A percentile compares a stretch with the other conserved stretches of the same genome.
phyloP scores from a whole-genome alignment of 805 yeast species.

The Candida germanica region DNA sequence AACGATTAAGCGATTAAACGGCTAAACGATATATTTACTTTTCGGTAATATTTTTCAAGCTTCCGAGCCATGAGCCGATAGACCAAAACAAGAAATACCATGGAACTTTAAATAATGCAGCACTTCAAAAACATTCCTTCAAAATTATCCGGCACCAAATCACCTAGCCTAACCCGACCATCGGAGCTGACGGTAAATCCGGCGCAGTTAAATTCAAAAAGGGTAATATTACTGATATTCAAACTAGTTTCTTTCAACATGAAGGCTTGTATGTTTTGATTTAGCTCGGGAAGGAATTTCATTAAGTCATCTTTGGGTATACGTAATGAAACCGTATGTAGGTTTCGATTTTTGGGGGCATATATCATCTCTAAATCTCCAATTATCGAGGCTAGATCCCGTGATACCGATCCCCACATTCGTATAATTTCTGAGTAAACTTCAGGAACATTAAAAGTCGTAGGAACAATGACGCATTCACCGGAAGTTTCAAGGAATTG shows the following conservation, averaged over 20 bases:
- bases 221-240: constrained; percentile 18
- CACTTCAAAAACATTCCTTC: not conserved
- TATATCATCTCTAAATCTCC: constrained; percentile 13
- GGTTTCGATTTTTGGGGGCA: constrained; percentile 9
- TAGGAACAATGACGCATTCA: constrained; percentile 6
- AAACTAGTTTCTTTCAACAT: constrained; percentile 19
- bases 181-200: not conserved
- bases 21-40: too few species aligned
- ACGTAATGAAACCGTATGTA: constrained; percentile 21
- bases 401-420: too few species aligned
- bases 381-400: not conserved
- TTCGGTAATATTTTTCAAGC: too few species aligned
- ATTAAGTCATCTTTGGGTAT: constrained; percentile 20
- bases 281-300: constrained; percentile 10
- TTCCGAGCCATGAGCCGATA: too few species aligned
- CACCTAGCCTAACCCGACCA: not conserved
- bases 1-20: too few species aligned
- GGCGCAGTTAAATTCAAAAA: constrained; percentile 18
- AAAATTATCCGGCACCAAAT: not conserved
- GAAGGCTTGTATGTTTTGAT: constrained; percentile 18
- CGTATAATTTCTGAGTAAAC: too few species aligned
- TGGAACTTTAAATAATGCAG: too few species aligned
- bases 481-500: constrained; percentile 1
- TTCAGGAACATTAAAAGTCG: not conserved
- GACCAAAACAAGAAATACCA: too few species aligned